Percentiles rank a stretch among this genome's conserved stretches.
Evolutionary conservation across 768 basidiomycete genomes (phyloP).

Genomic region (Hygrophoropsis aurantiaca): DNA sequence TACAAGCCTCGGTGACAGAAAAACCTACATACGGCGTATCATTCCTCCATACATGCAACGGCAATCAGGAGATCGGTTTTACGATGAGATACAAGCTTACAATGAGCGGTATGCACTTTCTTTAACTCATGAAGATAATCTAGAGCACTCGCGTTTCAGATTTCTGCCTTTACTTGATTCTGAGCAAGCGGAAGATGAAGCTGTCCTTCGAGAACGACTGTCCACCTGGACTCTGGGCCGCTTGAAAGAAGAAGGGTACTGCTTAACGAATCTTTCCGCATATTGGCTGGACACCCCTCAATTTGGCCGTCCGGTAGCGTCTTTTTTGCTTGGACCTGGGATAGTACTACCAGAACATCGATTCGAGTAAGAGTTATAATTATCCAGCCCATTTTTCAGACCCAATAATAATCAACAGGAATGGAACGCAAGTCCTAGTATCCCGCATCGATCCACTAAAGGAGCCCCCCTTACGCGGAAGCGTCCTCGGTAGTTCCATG

Average conservation of each 20-base stretch:
- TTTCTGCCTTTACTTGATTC: conserved; percentile 48
- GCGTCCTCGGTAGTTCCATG: conserved; percentile 47
- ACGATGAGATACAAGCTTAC: conserved; percentile 54
- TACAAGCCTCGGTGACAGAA: conserved; percentile 11
- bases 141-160: conserved; percentile 24
- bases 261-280: conserved; percentile 60
- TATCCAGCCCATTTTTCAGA: background rate
- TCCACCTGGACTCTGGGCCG: conserved; percentile 63
- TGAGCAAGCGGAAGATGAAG: conserved; percentile 67
- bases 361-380: conserved; percentile 60
- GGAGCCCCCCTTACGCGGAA: conserved; percentile 54
- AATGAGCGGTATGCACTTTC: conserved; percentile 42
- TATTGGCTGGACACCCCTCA: conserved; percentile 69
- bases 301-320: conserved; percentile 65
- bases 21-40: conserved; percentile 36
- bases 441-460: conserved; percentile 61
- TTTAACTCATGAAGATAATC: background rate
- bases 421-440: conserved; percentile 67
- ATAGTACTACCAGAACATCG: conserved; percentile 60
- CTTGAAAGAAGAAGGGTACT: conserved; percentile 70
- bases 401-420: conserved; percentile 39
- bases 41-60: conserved; percentile 34
- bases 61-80: conserved; percentile 39
- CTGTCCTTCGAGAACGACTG: conserved; percentile 60
- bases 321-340: conserved; percentile 66